These are phyloP conservation scores for Lippia alba DNA, from an alignment of 305 asterid species.

Conservation along the genomic window DNA sequence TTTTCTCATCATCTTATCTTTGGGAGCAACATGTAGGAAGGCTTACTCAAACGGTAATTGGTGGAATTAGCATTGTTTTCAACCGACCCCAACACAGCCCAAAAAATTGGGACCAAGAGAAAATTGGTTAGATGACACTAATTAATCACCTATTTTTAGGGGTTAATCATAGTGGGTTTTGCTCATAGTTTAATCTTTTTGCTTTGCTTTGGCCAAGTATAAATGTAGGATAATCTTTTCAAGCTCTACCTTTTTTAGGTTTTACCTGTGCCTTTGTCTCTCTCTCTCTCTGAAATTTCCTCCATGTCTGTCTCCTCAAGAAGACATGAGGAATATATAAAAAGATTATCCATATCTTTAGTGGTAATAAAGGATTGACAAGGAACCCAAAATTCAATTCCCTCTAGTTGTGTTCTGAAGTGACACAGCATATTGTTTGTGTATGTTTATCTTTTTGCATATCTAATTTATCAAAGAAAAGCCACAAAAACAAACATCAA, in stretches of 20 bases:
- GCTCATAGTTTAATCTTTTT: slow-evolving; percentile 29
- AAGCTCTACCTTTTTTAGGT: slow-evolving; percentile 37
- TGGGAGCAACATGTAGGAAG: slow-evolving; percentile 4
- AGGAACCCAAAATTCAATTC: slow-evolving; percentile 47
- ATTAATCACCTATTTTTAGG: slow-evolving; percentile 25
- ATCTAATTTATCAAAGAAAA: background rate
- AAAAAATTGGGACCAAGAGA: slow-evolving; percentile 39
- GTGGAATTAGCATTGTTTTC: slow-evolving; percentile 44
- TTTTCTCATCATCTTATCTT: slow-evolving; percentile 27
- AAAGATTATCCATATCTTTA: slow-evolving; percentile 47
- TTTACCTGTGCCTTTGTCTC: slow-evolving; percentile 24
- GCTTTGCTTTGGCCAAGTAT: slow-evolving; percentile 29
- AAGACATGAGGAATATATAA: slow-evolving; percentile 39
- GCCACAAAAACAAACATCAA: background rate
- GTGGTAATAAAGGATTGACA: slow-evolving; percentile 55
- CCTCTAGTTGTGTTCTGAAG: slow-evolving; percentile 42
- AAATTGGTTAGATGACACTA: slow-evolving; percentile 36
- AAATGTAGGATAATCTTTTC: slow-evolving; percentile 49
- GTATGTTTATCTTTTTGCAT: slow-evolving; percentile 26
- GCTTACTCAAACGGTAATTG: slow-evolving; percentile 30
- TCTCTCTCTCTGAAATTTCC: background rate
- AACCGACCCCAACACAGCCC: slow-evolving; percentile 51
- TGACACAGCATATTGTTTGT: slow-evolving; percentile 43
- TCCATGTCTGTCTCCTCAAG: background rate
- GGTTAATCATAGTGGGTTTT: slow-evolving; percentile 33